Evolutionary conservation across 768 basidiomycete genomes (phyloP).

Genomic region (Boletales sp.): DNA sequence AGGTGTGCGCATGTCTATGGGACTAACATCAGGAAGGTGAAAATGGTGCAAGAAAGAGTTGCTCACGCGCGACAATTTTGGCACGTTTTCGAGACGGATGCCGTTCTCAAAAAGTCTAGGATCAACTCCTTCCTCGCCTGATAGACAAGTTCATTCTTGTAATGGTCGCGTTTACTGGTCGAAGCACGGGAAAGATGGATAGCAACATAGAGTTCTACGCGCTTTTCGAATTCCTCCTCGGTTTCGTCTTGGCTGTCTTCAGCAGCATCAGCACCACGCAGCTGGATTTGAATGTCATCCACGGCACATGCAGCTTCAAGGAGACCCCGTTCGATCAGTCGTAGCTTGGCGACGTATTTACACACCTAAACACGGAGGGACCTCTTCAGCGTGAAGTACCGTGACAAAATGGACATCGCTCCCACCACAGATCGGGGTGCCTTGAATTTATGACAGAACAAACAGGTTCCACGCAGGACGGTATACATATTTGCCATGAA

Average conservation of each 20-base stretch:
- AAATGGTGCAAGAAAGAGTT: slow-evolving; percentile 1
- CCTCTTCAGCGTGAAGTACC: slow-evolving; percentile 7
- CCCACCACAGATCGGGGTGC: slow-evolving; percentile 67
- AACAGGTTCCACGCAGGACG: slow-evolving; percentile 80
- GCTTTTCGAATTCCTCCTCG: slow-evolving; percentile 53
- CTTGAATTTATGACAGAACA: slow-evolving; percentile 95
- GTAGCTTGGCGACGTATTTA: slow-evolving; percentile 84
- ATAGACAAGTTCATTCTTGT: slow-evolving; percentile 87
- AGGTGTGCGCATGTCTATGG: slow-evolving; percentile 72
- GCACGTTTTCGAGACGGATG: slow-evolving; percentile 67
- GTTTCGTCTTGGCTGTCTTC: slow-evolving; percentile 53
- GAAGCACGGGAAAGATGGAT: slow-evolving; percentile 43
- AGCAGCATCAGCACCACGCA: slow-evolving; percentile 28
- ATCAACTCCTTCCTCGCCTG: slow-evolving; percentile 83
- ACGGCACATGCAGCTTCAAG: slow-evolving; percentile 75
- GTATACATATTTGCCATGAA: slow-evolving; percentile 92
- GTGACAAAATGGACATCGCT: slow-evolving; percentile 11
- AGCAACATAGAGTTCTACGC: slow-evolving; percentile 64
- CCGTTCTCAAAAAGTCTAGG: slow-evolving; percentile 70
- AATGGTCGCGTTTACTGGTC: slow-evolving; percentile 68
- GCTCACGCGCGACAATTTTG: slow-evolving; percentile 84
- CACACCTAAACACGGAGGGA: slow-evolving; percentile 48
- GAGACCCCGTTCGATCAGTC: slow-evolving; percentile 85
- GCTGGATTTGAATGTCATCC: slow-evolving; percentile 58
- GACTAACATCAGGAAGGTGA: slow-evolving; percentile 4